Conservation (phyloP, 495 filamentous ascomycete genomes). For the Viridothelium virens region DNA sequence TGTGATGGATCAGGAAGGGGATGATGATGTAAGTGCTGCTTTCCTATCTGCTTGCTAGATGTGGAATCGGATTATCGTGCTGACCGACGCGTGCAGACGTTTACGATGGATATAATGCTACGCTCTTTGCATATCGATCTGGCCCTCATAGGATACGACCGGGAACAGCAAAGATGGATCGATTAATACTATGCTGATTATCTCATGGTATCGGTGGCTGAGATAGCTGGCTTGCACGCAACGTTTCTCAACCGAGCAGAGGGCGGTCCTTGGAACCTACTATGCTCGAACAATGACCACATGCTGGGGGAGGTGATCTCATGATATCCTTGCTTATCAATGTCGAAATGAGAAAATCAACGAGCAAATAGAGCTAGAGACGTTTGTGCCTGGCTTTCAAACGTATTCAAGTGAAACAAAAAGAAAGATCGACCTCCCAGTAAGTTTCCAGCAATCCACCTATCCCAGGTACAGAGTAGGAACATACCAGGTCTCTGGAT, state of each 20-base stretch:
- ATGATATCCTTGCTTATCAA: too few relatives aligned
- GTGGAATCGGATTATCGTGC: conserved; percentile 11
- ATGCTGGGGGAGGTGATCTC: too few relatives aligned
- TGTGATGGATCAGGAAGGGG: conserved; percentile 23
- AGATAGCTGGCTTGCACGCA: too few relatives aligned
- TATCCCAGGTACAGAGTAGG: too few relatives aligned
- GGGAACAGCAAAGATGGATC: conserved; percentile 46
- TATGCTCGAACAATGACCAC: too few relatives aligned
- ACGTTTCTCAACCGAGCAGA: too few relatives aligned
- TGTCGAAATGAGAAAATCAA: not conserved
- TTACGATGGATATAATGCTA: conserved; percentile 69
- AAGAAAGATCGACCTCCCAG: too few relatives aligned
- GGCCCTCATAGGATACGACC: conserved; percentile 56
- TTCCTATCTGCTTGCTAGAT: not conserved
- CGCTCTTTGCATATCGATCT: conserved; percentile 58
- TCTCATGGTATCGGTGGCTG: not conserved
- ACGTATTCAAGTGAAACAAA: too few relatives aligned
- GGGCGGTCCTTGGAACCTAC: too few relatives aligned
- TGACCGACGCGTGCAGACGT: conserved; percentile 28
- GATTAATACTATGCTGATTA: conserved; percentile 19
- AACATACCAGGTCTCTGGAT: too few relatives aligned
- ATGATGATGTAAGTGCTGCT: conserved; percentile 34
- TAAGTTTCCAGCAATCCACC: too few relatives aligned
- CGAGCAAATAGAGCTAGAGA: not conserved
- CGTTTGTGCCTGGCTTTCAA: not conserved